These are phyloP conservation scores for Monosporascus sp. DNA, from an alignment of 2,329 filamentous ascomycete genomes.

Conservation along the genomic window DNA sequence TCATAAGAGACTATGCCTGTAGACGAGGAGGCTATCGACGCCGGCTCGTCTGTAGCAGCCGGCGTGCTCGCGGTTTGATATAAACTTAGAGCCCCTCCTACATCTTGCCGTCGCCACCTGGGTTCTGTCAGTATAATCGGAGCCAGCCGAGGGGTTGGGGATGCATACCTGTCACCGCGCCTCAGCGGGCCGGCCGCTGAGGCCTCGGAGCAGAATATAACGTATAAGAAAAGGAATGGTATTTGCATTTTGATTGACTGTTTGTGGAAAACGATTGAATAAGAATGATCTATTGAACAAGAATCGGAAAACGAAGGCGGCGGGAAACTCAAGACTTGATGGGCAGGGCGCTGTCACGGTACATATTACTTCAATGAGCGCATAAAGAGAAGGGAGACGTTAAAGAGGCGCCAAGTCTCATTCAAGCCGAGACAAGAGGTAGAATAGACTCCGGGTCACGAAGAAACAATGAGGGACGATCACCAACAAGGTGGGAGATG, in stretches of 20 bases:
- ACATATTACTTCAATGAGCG: background rate
- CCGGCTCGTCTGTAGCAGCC: conserved; percentile 1
- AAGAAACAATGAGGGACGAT: background rate
- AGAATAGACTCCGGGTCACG: background rate
- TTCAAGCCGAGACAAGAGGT: background rate
- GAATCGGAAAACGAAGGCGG: background rate
- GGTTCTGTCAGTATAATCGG: conserved; percentile 14
- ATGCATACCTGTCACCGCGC: conserved; percentile 20
- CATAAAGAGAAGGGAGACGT: background rate
- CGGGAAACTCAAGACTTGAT: background rate
- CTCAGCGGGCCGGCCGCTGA: conserved; percentile 28
- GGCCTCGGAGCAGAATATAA: conserved; percentile 24
- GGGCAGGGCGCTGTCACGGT: background rate
- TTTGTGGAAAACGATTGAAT: too few species aligned
- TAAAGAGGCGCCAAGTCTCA: background rate
- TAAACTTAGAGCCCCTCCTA: conserved; percentile 9
- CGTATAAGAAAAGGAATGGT: conserved; percentile 21
- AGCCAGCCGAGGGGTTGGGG: background rate
- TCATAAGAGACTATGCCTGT: background rate
- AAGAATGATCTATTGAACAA: too few species aligned
- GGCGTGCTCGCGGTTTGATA: conserved; percentile 17
- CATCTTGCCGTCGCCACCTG: conserved; percentile 17
- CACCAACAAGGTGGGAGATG: background rate
- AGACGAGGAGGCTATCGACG: conserved; percentile 3
- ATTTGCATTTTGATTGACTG: conserved; percentile 17